phyloP scores from a whole-genome alignment of 345 rosid genomes.

The Capsella bursapastoris region DNA sequence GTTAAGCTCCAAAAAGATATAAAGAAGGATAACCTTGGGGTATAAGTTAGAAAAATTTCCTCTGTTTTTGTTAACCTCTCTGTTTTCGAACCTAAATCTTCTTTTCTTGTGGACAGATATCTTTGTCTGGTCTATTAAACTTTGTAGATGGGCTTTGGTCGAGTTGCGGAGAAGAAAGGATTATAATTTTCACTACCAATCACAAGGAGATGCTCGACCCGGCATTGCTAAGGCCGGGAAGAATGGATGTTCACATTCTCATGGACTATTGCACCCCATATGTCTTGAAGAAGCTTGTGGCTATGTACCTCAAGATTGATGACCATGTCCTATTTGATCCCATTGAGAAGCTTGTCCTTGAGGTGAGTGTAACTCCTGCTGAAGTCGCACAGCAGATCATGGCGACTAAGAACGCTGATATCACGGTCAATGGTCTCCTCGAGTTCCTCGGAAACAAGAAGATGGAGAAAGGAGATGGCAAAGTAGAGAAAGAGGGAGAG shows the following conservation, averaged over 20 bases:
- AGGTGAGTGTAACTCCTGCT: conserved; percentile 38
- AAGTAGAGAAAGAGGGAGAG: conserved; percentile 31
- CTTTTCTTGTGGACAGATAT: conserved; percentile 14
- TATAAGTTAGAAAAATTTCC: conserved; percentile 1
- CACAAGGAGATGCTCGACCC: conserved; percentile 47
- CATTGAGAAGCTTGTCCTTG: conserved; percentile 38
- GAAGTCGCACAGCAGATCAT: conserved; percentile 46
- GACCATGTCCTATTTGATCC: conserved; percentile 36
- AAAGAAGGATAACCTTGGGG: conserved; percentile 33
- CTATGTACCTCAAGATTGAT: conserved; percentile 34
- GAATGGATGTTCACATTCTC: conserved; percentile 46
- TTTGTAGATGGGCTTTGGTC: conserved; percentile 48
- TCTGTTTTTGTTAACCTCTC: conserved; percentile 24
- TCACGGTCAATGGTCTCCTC: conserved; percentile 32
- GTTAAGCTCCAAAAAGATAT: conserved; percentile 14
- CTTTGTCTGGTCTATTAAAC: conserved; percentile 42
- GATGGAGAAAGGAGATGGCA: conserved; percentile 14
- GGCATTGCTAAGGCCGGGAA: conserved; percentile 38
- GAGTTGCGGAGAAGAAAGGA: conserved; percentile 46
- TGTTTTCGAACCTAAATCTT: background rate
- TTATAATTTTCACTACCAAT: conserved; percentile 45
- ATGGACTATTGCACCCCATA: conserved; percentile 44
- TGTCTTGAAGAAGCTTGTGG: conserved; percentile 44
- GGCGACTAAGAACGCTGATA: conserved; percentile 34
- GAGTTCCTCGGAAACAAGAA: conserved; percentile 25